phyloP scores from a whole-genome alignment of 2,329 filamentous ascomycete species.

The Xylariaceae sp. region DNA sequence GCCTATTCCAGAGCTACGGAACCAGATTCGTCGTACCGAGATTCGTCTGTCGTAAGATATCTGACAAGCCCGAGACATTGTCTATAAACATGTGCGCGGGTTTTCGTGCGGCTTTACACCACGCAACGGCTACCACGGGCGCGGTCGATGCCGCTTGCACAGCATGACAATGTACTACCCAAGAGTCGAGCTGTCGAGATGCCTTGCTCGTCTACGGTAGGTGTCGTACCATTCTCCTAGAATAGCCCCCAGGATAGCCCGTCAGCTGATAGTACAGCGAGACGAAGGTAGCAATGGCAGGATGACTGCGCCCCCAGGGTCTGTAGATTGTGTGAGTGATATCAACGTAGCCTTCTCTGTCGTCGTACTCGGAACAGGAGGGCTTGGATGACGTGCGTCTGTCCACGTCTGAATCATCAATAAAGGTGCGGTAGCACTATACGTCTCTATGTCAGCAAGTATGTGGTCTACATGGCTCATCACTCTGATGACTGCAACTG shows the following conservation, averaged over 20 bases:
- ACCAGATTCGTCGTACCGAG: slow-evolving; percentile 27
- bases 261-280: slow-evolving; percentile 21
- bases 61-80: slow-evolving; percentile 13
- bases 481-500: slow-evolving; percentile 2
- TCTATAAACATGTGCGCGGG: slow-evolving; percentile 14
- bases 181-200: slow-evolving; percentile 9
- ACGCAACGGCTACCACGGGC: slow-evolving; percentile 15
- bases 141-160: slow-evolving; percentile 23
- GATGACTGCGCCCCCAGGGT: slow-evolving; percentile 16
- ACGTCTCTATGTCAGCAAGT: slow-evolving; percentile 17
- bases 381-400: slow-evolving; percentile 20
- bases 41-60: slow-evolving; percentile 20
- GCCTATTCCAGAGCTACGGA: slow-evolving; percentile 20
- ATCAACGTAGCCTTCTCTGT: slow-evolving; percentile 11
- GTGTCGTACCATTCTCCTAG: slow-evolving; percentile 3
- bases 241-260: no score
- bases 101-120: slow-evolving; percentile 17
- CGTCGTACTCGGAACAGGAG: slow-evolving; percentile 9
- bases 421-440: slow-evolving; percentile 9
- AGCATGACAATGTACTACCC: slow-evolving; percentile 18
- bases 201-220: slow-evolving; percentile 9
- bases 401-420: slow-evolving; percentile 21
- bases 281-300: slow-evolving; percentile 15
- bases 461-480: slow-evolving; percentile 9
- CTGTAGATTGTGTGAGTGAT: slow-evolving; percentile 16